Evolutionary conservation across 352 stramenopile genomes (phyloP).

Genomic region (Phytophthora pinifolia): DNA sequence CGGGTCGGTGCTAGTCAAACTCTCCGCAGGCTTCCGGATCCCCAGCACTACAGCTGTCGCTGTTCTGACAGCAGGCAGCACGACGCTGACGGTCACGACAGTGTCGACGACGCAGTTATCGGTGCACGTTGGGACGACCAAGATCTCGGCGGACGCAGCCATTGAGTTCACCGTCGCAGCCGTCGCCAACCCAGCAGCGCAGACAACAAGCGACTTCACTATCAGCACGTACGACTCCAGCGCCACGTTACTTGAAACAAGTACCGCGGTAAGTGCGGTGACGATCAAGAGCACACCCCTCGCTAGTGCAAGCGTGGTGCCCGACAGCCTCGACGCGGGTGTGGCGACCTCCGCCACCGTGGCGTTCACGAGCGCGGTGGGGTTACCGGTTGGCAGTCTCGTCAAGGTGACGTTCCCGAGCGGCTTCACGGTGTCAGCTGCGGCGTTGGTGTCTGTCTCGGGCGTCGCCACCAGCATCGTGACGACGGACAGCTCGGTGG

Average conservation of each 20-base stretch:
- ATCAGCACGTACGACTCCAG: constrained; percentile 30
- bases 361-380: constrained; percentile 33
- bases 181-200: constrained; percentile 36
- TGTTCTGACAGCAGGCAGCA: constrained; percentile 7
- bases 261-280: constrained; percentile 3
- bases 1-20: constrained; percentile 29
- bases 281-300: constrained; percentile 14
- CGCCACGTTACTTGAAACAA: constrained; percentile 10
- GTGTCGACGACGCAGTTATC: constrained; percentile 25
- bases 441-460: constrained; percentile 20
- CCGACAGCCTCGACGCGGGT: constrained; percentile 23
- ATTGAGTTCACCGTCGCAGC: constrained; percentile 37
- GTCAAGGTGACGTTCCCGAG: constrained; percentile 32
- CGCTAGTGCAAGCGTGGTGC: constrained; percentile 4
- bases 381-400: constrained; percentile 27
- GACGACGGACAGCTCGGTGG: constrained; percentile 38
- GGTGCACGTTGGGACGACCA: constrained; percentile 16
- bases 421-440: constrained; percentile 23
- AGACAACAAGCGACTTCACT: constrained; percentile 18
- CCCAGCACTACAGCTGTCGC: constrained; percentile 11
- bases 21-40: constrained; percentile 36
- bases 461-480: constrained; percentile 28
- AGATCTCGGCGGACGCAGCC: constrained; percentile 15
- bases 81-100: constrained; percentile 30
- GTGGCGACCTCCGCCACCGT: constrained; percentile 17